Base-by-base conservation (phyloP, 306 rosid genomes). In the Cajanus cajan region DNA sequence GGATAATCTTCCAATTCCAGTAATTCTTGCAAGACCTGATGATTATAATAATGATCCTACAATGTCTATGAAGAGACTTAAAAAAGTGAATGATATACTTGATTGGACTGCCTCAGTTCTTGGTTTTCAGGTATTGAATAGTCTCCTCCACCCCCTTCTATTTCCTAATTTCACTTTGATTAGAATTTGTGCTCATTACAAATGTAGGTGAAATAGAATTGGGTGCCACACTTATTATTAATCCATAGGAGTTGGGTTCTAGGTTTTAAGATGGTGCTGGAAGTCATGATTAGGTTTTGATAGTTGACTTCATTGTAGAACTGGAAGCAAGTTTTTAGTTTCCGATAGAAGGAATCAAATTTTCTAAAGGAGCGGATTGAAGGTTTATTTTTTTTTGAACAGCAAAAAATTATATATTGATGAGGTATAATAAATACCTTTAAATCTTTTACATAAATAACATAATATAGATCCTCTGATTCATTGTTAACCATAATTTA, bases 61-160 rank as follows among this genome's bases (percentile, higher is more conserved):
- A 28, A 40, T 43, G 65, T 83, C 83, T 33, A 73, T 73, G 54
- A 90, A 88, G 82, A 83, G 93, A 77, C 80, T 83, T 85, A 83
- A 78, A 78, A 78, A 88, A 68, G 91, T 89, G 78, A 88, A 81
- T 69, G 98, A 94, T 71, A 82, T 92, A 85, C 97, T 90, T 71
- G 96, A 90, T 83, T 94, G 97, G 97, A 86, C 92, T 69, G 80
- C 94, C 39, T 83, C 84, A 31, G 78, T 89, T 43, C 90, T 90
- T 36, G 98, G 98, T 57, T 94, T 94, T 88, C 98, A 94, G 98
- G 98, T 92, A 84, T 81, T 43, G 40, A 47, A 58, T 28, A 79
- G 73, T 36, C 11, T 63, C 77, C 68, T 43, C 57, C 8, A 3
- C 31, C 7, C n/a, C 36, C 40, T 54, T 54, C 13, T 43, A 11